Evolutionary conservation across 495 filamentous ascomycete species (phyloP), one percentile per base, ranked within the genome.

Genomic region (Penicillium turbatum): DNA sequence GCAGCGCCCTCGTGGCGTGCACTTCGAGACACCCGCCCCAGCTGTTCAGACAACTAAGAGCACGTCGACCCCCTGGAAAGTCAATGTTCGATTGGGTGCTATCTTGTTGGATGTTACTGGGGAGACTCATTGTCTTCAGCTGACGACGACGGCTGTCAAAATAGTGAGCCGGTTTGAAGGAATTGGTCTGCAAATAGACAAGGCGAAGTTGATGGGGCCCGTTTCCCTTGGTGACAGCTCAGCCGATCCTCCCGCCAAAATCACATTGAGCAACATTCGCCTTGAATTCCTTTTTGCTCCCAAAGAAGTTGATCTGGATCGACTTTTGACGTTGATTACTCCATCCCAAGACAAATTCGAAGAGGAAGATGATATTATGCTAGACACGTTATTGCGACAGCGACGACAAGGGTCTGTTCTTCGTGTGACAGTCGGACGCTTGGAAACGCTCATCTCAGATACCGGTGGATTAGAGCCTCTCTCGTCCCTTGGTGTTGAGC

Each of bases 321-420:
- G 85, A 39, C 78, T 99, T 6, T 72, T 99, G 12, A 86, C 86
- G 29, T 77, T 99, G 19, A 84, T 97, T 39, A 96, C 88, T 9
- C 95, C 95, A 0, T 96, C 91, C 2, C 92, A 89, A 55, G 83
- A 93, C 67, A 91, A 89, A 57, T 97, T 95, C 61, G 91, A 95
- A 50, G 82, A 87, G 40, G 87, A 91, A 55, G 91, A 96, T 60
- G 95, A 97, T 62, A 96, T 99, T 53, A 83, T 99, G 73, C 77
- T 97, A 10, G 93, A 97, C 54, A 96, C 88, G 0, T 78, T 99
- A 2, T 72, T 97, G 19, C 80, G 88, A n/a, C 95, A 99, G 67
- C 77, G 95, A 48, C 82, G 84, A 60, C 92, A 97, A 65, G 95
- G 92, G 2, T 81, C 86, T n/a, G 86, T 97, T 15, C 77, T 95